A percentile compares a stretch with the other conserved stretches of the same genome.
Conservation (phyloP, 1,139 yeast species). For the Saccharomyces hybrid region DNA sequence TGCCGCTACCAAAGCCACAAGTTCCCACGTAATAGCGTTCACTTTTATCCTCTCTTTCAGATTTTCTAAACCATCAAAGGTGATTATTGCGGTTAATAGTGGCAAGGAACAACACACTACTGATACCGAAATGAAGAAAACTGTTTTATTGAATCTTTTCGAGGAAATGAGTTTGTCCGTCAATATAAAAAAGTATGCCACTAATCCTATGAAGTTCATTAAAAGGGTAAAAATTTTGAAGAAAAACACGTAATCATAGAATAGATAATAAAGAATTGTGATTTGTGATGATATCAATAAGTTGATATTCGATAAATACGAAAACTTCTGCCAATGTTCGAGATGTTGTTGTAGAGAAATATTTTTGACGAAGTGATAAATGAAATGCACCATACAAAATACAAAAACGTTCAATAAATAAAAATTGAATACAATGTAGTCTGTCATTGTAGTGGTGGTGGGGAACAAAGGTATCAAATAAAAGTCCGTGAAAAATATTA, state of each 20-base stretch:
- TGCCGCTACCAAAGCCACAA: background rate
- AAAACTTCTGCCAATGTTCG: constrained; percentile 9
- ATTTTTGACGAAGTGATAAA: constrained; percentile 9
- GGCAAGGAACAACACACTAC: background rate
- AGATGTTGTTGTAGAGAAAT: constrained; percentile 8
- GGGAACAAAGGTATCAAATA: constrained; percentile 12
- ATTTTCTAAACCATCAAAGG: background rate
- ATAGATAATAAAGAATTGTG: constrained; percentile 49
- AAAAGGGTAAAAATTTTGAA: constrained; percentile 35
- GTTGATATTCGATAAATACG: constrained; percentile 9
- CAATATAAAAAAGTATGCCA: background rate
- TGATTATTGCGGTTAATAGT: background rate
- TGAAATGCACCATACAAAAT: constrained; percentile 5
- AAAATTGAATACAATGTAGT: constrained; percentile 14
- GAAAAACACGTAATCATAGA: constrained; percentile 42
- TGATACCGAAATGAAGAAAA: background rate
- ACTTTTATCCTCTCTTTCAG: background rate
- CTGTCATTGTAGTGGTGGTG: constrained; percentile 17
- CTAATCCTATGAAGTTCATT: background rate
- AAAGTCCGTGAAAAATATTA: constrained; percentile 13
- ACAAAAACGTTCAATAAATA: constrained; percentile 12
- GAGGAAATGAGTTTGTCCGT: background rate
- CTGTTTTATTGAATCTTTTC: background rate
- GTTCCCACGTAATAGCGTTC: background rate
- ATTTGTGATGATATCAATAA: constrained; percentile 11